Conservation (phyloP, 2,329 filamentous ascomycete species). For the Xylogone sp. region DNA sequence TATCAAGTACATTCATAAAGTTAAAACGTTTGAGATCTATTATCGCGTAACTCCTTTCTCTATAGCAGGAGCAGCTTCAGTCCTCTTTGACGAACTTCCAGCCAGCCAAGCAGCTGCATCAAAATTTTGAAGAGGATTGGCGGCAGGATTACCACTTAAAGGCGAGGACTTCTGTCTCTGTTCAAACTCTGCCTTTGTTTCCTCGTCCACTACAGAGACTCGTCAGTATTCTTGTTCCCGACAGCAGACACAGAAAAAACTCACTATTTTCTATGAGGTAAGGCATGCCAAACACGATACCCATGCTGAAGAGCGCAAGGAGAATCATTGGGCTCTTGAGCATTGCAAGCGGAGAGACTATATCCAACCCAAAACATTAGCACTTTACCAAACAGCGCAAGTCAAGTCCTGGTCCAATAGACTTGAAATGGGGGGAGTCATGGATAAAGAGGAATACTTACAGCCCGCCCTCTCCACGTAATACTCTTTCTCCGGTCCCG, state of each 20-base stretch:
- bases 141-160: conserved; percentile 52
- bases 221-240: conserved; percentile 5
- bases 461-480: conserved; percentile 73
- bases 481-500: conserved; percentile 65
- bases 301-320: conserved; percentile 79
- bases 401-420: background rate
- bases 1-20: background rate
- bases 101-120: conserved; percentile 68
- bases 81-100: conserved; percentile 30
- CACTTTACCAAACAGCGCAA: background rate
- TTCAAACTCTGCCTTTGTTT: conserved; percentile 89
- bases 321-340: conserved; percentile 97
- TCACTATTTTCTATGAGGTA: conserved; percentile 93
- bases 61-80: conserved; percentile 1
- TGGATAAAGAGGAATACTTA: conserved; percentile 41
- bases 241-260: conserved; percentile 34
- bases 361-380: background rate
- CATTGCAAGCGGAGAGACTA: conserved; percentile 76
- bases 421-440: background rate
- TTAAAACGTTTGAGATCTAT: background rate
- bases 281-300: conserved; percentile 86
- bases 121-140: conserved; percentile 54
- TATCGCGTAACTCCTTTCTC: conserved; percentile 20
- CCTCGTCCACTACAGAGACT: conserved; percentile 79
- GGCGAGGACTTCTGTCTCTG: conserved; percentile 77